A percentile compares a stretch with the other conserved stretches of the same genome.
Conservation (phyloP, 805 yeast genomes). For the Nakazawaea laoshanensis region DNA sequence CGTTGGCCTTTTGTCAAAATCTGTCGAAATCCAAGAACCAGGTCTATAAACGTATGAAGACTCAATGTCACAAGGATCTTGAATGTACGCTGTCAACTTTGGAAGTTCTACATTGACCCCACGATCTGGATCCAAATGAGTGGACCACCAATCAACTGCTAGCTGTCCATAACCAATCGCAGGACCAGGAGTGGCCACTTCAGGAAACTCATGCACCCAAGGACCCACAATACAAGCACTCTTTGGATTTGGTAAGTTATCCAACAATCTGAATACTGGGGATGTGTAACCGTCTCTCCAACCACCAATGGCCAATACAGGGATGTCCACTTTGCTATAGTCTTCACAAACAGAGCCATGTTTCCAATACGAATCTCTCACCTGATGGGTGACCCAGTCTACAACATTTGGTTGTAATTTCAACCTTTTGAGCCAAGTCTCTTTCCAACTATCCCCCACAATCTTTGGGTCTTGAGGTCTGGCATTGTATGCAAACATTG, state of each 20-base stretch:
- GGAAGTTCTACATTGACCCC: conserved; percentile 22
- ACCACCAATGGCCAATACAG: conserved; percentile 36
- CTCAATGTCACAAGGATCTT: conserved; percentile 29
- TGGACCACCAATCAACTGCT: conserved; percentile 31
- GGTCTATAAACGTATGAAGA: conserved; percentile 28
- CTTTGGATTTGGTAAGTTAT: conserved; percentile 30
- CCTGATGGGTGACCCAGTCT: conserved; percentile 34
- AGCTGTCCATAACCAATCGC: conserved; percentile 34
- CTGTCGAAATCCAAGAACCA: conserved; percentile 31
- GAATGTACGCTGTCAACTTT: conserved; percentile 30
- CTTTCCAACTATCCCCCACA: conserved; percentile 29
- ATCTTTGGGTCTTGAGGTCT: conserved; percentile 37
- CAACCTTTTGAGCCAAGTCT: conserved; percentile 31
- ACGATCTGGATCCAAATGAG: conserved; percentile 23
- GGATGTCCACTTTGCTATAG: conserved; percentile 28
- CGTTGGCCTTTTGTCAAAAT: conserved; percentile 12
- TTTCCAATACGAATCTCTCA: conserved; percentile 37
- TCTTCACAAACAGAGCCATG: conserved; percentile 38
- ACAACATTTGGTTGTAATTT: conserved; percentile 29
- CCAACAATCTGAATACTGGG: conserved; percentile 34
- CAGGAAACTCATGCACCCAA: conserved; percentile 43
- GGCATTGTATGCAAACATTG: conserved; percentile 34
- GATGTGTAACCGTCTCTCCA: conserved; percentile 40
- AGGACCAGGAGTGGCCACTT: conserved; percentile 37
- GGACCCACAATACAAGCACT: conserved; percentile 32